Evolutionary conservation across 495 filamentous ascomycete species (phyloP).

Genomic region (Aspergillus taichungensis): DNA sequence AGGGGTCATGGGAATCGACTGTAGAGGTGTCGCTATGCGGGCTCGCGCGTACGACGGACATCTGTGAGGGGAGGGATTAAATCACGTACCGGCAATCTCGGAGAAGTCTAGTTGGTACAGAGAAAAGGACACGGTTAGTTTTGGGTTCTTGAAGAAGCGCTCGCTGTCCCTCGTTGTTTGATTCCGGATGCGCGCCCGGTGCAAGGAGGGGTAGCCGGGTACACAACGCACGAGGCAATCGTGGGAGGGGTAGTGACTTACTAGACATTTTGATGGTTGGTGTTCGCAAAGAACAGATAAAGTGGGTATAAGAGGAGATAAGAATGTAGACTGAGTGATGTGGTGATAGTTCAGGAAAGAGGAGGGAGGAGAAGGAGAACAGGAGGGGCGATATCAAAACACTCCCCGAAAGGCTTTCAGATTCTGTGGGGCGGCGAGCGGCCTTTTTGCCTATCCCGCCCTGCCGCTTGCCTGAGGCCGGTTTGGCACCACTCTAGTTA

Average conservation of each 20-base stretch:
- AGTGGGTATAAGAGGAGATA: not conserved
- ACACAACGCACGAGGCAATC: too few relatives aligned
- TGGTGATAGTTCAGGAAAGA: not conserved
- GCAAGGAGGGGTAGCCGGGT: conserved; percentile 15
- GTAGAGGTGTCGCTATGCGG: too few relatives aligned
- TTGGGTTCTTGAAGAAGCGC: not conserved
- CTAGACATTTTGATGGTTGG: conserved; percentile 31
- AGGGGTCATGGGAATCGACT: not conserved
- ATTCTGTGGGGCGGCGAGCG: not conserved
- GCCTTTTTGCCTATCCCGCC: too few relatives aligned
- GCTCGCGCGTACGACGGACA: too few relatives aligned
- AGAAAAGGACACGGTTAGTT: conserved; percentile 12
- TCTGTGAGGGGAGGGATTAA: too few relatives aligned
- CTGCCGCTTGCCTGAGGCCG: not conserved
- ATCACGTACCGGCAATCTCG: conserved; percentile 46
- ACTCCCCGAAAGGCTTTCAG: conserved; percentile 1
- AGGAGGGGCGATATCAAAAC: conserved; percentile 2
- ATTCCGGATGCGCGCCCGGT: too few relatives aligned
- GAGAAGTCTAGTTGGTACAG: conserved; percentile 36
- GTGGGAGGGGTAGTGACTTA: conserved; percentile 12
- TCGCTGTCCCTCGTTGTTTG: not conserved
- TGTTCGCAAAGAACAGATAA: not conserved
- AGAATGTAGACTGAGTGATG: not conserved
- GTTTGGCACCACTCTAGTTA: not conserved
- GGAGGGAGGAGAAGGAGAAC: not conserved